Conservation (phyloP, 768 basidiomycete species). For the Lactarius vividus region DNA sequence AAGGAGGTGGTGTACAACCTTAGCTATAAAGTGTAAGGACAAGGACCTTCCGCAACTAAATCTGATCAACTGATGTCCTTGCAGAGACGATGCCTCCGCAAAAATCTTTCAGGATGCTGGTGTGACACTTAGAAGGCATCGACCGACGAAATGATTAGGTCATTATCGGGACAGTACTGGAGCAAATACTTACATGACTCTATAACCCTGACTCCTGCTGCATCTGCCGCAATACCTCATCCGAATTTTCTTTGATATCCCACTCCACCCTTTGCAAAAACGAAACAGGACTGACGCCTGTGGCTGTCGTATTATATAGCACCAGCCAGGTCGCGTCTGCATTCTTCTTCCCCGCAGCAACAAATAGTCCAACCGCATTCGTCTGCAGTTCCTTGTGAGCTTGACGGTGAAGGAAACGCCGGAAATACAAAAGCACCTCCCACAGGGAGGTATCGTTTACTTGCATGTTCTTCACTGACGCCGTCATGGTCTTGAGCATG, state of each 20-base stretch:
- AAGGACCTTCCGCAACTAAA: constrained; percentile 31
- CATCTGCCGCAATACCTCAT: constrained; percentile 26
- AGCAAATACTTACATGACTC: not conserved
- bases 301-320: constrained; percentile 52
- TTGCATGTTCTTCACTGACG: constrained; percentile 62
- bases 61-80: constrained; percentile 1
- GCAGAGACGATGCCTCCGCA: constrained; percentile 83
- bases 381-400: constrained; percentile 74
- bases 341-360: constrained; percentile 56
- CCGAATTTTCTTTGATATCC: constrained; percentile 52
- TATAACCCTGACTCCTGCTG: constrained; percentile 4
- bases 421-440: constrained; percentile 74
- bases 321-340: constrained; percentile 84
- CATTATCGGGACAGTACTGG: not conserved
- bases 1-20: constrained; percentile 92
- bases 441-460: constrained; percentile 70
- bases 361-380: constrained; percentile 63
- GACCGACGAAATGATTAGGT: constrained; percentile 39
- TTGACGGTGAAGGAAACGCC: constrained; percentile 68
- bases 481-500: constrained; percentile 69
- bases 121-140: constrained; percentile 72
- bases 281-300: constrained; percentile 40
- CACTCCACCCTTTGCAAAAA: constrained; percentile 59
- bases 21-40: constrained; percentile 85
- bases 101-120: constrained; percentile 75